Base-by-base conservation (phyloP, 306 rosid genomes). In the Carpinus fangiana region DNA sequence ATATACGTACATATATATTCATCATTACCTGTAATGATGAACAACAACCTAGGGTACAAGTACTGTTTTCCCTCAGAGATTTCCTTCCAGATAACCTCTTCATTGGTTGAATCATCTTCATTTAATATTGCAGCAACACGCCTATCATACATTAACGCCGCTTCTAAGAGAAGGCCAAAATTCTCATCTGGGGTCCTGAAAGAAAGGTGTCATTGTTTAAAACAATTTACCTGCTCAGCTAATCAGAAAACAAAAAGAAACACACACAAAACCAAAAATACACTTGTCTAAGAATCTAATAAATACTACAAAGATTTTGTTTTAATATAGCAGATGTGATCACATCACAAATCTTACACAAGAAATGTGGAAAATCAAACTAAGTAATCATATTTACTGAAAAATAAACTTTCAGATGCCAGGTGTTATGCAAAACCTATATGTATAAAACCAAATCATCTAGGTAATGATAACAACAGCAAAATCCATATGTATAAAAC, bases 91-190 rank as follows among this genome's bases (percentile, higher is more conserved):
- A 92, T 50, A 75, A 76, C 81, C 79, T 88, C 89, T 78, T 94
- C 98, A 72, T 93, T 86, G 52, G 82, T 72, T 50, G 98, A 92
- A 86, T 95, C 93, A 65, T 91, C 97, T 88, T 95, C 99, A 75
- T 88, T 81, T 71, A 95, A 82, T 68, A 95, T 86, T 41, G 99
- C 93, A 62, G 98, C 94, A 84, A 93, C 99, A 80, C 97, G 98
- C 84, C 97, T 91, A 50, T 95, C 98, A 82, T 93, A 95, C 99
- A 95, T 92, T 73, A 95, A 83, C 76, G 99, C 99, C 78, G 99
- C 98, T 91, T 93, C 99, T 83, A 93, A 82, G 81, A 95, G 98
- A 83, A 95, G 89, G 76, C 88, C 82, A 80, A 95, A 95, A 88
- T 95, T 98, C 84, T 95, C 99, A 84, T 95, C 99, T 1, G 93